Conservation (phyloP, 1,284 basidiomycete species). For the Trametes versicolor region DNA sequence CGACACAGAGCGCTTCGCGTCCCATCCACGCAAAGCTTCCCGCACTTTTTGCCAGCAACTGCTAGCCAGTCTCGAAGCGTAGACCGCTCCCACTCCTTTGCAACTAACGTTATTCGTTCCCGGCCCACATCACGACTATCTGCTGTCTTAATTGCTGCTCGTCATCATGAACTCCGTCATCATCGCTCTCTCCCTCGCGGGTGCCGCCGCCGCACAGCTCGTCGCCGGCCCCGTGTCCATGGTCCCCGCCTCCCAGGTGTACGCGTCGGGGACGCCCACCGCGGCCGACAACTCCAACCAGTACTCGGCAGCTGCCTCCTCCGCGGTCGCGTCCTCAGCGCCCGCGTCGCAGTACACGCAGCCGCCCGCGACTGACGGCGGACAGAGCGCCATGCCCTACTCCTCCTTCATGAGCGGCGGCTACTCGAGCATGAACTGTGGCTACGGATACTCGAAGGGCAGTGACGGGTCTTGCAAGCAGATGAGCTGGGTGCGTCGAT, state of each 20-base stretch:
- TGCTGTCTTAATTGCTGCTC: conserved; percentile 41
- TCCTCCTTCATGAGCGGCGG: conserved; percentile 66
- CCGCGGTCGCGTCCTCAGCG: conserved; percentile 31
- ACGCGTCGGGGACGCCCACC: conserved; percentile 24
- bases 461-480: conserved; percentile 62
- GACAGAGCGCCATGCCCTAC: conserved; percentile 64
- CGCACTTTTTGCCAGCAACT: conserved; percentile 42
- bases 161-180: conserved; percentile 68
- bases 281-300: conserved; percentile 31
- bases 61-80: conserved; percentile 61
- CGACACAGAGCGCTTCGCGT: conserved; percentile 42
- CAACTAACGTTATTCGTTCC: conserved; percentile 50
- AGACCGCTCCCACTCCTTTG: conserved; percentile 68
- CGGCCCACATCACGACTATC: conserved; percentile 37
- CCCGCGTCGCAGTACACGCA: conserved; percentile 54
- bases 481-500: conserved; percentile 63
- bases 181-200: conserved; percentile 64
- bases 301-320: conserved; percentile 10
- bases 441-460: conserved; percentile 69
- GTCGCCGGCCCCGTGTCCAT: conserved; percentile 61
- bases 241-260: conserved; percentile 48
- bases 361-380: conserved; percentile 51
- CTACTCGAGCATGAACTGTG: conserved; percentile 70
- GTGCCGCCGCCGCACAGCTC: conserved; percentile 63
- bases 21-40: conserved; percentile 46